Percentiles rank a stretch among this genome's conserved stretches.
Evolutionary conservation across 495 filamentous ascomycete species (phyloP).

Genomic region (Jackrogersella minutella): DNA sequence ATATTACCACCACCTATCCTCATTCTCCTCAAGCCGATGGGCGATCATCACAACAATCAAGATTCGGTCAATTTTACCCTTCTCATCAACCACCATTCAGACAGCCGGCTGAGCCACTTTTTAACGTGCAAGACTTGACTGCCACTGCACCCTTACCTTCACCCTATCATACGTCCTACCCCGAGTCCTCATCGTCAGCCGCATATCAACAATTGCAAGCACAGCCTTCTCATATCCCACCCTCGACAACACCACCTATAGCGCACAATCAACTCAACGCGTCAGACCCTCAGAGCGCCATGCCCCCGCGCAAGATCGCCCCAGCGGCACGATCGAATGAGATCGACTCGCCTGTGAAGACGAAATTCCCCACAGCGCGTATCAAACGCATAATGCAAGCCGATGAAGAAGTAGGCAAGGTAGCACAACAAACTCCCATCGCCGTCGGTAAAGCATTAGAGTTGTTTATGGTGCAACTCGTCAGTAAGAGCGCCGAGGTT

Average conservation of each 20-base stretch:
- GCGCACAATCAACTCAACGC: conserved; percentile 32
- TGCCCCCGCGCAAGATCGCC: conserved; percentile 55
- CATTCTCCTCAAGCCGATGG: conserved; percentile 23
- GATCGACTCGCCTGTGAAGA: conserved; percentile 74
- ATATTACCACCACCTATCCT: too few species aligned
- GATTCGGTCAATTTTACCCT: conserved; percentile 24
- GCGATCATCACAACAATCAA: conserved; percentile 19
- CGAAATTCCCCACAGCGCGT: conserved; percentile 95
- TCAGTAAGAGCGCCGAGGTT: conserved; percentile 83
- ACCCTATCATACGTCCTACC: conserved; percentile 34
- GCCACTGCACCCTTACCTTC: neutral
- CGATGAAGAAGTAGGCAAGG: conserved; percentile 98
- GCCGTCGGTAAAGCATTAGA: conserved; percentile 95
- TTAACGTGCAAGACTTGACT: conserved; percentile 23
- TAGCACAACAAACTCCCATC: conserved; percentile 94
- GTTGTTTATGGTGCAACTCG: conserved; percentile 95
- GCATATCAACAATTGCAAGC: conserved; percentile 27
- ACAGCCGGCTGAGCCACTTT: conserved; percentile 21
- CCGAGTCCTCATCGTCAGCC: conserved; percentile 28
- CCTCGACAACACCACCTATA: conserved; percentile 33
- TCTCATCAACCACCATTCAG: conserved; percentile 30
- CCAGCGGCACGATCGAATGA: conserved; percentile 40
- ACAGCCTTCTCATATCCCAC: conserved; percentile 21
- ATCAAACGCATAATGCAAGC: conserved; percentile 99
- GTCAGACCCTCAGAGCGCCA: conserved; percentile 41